These are phyloP conservation scores for Kwoniella sp. DNA, from an alignment of 768 basidiomycete genomes.

Conservation along the genomic window DNA sequence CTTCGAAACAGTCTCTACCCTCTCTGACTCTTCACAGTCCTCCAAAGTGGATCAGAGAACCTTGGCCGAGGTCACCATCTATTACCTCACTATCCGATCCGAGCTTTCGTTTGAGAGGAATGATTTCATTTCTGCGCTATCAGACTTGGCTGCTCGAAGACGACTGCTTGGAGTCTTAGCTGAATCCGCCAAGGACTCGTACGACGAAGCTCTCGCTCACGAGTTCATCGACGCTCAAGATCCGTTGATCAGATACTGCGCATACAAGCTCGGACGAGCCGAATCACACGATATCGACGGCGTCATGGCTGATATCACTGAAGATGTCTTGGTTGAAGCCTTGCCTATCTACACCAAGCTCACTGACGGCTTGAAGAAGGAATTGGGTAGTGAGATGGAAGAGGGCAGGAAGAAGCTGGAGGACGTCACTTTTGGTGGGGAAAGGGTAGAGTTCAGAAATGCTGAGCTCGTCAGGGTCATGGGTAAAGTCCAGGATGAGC, in stretches of 20 bases:
- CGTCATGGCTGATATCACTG: constrained; percentile 50
- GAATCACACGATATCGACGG: constrained; percentile 65
- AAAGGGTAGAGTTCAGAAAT: constrained; percentile 79
- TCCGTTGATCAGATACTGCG: constrained; percentile 88
- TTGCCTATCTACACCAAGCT: constrained; percentile 68
- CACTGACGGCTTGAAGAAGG: constrained; percentile 60
- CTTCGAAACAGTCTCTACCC: constrained; percentile 60
- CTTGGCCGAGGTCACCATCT: constrained; percentile 71
- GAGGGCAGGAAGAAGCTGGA: constrained; percentile 64
- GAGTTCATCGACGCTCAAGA: constrained; percentile 83
- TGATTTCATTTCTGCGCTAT: constrained; percentile 69
- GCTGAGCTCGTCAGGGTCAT: constrained; percentile 88
- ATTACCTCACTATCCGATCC: constrained; percentile 79
- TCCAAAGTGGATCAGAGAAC: constrained; percentile 61
- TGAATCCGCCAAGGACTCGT: constrained; percentile 63
- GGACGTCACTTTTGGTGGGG: constrained; percentile 74
- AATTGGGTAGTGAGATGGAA: constrained; percentile 61
- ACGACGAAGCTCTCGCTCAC: constrained; percentile 80
- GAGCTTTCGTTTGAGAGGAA: constrained; percentile 75
- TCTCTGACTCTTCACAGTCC: constrained; percentile 63
- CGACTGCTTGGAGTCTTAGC: constrained; percentile 60
- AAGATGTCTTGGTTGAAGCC: constrained; percentile 59
- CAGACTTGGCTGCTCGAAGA: constrained; percentile 77
- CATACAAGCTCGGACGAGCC: constrained; percentile 77
- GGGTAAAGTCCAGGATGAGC: constrained; percentile 76